phyloP scores from a whole-genome alignment of 345 rosid genomes.

The Ceriops zippeliana region DNA sequence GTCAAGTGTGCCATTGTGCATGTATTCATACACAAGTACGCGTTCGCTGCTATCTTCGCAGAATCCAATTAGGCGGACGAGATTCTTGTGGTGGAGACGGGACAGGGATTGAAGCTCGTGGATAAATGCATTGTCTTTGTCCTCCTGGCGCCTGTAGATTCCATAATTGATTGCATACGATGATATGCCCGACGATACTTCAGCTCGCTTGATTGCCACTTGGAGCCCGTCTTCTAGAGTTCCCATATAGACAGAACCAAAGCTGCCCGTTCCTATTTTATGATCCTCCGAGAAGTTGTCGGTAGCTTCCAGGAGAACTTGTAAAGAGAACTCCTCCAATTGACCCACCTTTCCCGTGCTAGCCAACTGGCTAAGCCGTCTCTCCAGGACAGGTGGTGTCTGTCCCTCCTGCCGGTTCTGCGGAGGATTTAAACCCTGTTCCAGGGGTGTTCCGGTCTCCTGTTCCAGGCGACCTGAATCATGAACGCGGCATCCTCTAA shows the following conservation, averaged over 20 bases:
- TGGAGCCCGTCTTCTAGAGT: slow-evolving; percentile 54
- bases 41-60: slow-evolving; percentile 59
- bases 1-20: slow-evolving; percentile 62
- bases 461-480: slow-evolving; percentile 61
- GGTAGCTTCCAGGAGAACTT: slow-evolving; percentile 44
- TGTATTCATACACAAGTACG: slow-evolving; percentile 59
- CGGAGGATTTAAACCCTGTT: slow-evolving; percentile 3
- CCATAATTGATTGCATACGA: slow-evolving; percentile 14
- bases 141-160: slow-evolving; percentile 39
- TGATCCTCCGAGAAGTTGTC: slow-evolving; percentile 50
- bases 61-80: slow-evolving; percentile 61
- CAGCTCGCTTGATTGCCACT: slow-evolving; percentile 80
- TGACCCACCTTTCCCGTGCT: slow-evolving; percentile 57
- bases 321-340: slow-evolving; percentile 57
- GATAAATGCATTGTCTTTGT: slow-evolving; percentile 59
- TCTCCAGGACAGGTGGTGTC: slow-evolving; percentile 36
- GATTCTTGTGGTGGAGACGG: slow-evolving; percentile 71
- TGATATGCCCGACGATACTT: slow-evolving; percentile 18
- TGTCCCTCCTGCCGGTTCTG: slow-evolving; percentile 2
- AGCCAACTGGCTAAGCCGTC: slow-evolving; percentile 54
- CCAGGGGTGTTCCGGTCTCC: slow-evolving; percentile 21
- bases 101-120: slow-evolving; percentile 80
- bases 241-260: slow-evolving; percentile 65
- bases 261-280: slow-evolving; percentile 72
- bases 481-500: slow-evolving; percentile 53